Conservation (phyloP, 768 basidiomycete species). For the Ramaria sp. region DNA sequence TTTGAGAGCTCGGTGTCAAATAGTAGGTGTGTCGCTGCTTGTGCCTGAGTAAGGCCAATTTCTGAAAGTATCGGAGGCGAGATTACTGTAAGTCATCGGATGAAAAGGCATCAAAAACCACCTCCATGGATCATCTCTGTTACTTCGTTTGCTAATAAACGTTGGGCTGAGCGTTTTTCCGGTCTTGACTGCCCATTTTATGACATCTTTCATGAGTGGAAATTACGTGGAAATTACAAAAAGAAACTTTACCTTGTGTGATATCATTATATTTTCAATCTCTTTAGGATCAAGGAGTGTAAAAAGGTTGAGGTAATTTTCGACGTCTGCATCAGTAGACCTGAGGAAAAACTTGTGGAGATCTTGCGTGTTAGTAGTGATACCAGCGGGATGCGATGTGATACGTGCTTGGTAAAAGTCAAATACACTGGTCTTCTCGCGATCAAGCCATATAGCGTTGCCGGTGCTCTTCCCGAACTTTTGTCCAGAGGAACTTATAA, state of each 20-base stretch:
- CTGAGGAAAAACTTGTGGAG: conserved; percentile 74
- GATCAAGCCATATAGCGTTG: conserved; percentile 89
- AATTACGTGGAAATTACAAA: not conserved
- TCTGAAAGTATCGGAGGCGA: conserved; percentile 18
- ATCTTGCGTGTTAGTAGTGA: not conserved
- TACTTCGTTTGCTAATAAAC: conserved; percentile 42
- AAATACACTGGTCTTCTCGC: conserved; percentile 66
- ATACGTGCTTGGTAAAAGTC: conserved; percentile 84
- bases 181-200: conserved; percentile 21
- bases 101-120: conserved; percentile 18
- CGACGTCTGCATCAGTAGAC: conserved; percentile 70
- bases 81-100: not conserved
- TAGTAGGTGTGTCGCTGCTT: conserved; percentile 33
- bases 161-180: conserved; percentile 36
- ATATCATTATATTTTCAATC: conserved; percentile 43
- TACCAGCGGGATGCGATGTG: not conserved
- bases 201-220: conserved; percentile 7
- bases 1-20: conserved; percentile 28
- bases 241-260: conserved; percentile 40
- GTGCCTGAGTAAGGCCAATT: conserved; percentile 30
- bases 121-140: conserved; percentile 51
- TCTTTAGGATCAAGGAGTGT: conserved; percentile 56
- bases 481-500: conserved; percentile 80
- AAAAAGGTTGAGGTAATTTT: conserved; percentile 69
- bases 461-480: conserved; percentile 98